These are phyloP conservation scores for Hemileccinum rubropunctum DNA, from an alignment of 768 basidiomycete species.

Conservation along the genomic window DNA sequence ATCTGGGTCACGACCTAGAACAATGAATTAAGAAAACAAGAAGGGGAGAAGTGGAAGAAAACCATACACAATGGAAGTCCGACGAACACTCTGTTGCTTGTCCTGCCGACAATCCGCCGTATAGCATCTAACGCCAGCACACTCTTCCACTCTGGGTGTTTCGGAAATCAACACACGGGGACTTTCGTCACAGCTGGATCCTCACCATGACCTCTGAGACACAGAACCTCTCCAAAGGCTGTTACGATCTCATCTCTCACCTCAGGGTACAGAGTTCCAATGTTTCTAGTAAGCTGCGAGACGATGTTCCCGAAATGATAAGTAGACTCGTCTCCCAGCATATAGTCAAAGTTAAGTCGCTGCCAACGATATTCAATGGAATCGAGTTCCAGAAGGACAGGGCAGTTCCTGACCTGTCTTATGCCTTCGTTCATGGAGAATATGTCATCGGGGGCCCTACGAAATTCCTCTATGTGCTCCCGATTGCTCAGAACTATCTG, in stretches of 20 bases:
- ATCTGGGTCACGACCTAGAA: constrained; percentile 37
- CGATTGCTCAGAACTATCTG: constrained; percentile 34
- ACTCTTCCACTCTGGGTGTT: constrained; percentile 37
- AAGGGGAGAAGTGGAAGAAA: background rate
- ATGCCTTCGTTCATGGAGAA: constrained; percentile 33
- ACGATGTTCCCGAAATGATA: constrained; percentile 34
- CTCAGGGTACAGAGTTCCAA: constrained; percentile 37
- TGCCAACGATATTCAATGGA: constrained; percentile 11
- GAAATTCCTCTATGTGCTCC: constrained; percentile 37
- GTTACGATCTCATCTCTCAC: constrained; percentile 43
- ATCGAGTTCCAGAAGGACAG: background rate
- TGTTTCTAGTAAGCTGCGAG: constrained; percentile 34
- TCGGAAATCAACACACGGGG: background rate
- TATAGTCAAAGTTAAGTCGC: constrained; percentile 36
- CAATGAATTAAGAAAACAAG: background rate
- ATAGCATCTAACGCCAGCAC: constrained; percentile 26
- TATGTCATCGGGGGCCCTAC: constrained; percentile 36
- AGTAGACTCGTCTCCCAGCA: constrained; percentile 32
- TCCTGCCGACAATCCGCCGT: constrained; percentile 37
- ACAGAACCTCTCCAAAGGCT: constrained; percentile 40
- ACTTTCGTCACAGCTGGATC: background rate
- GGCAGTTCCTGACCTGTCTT: background rate
- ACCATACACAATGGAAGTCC: constrained; percentile 45
- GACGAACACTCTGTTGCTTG: constrained; percentile 46
- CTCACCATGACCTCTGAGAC: constrained; percentile 13